Evolutionary conservation across 1,284 basidiomycete species (phyloP), one percentile per base, ranked within the genome.

Genomic region (Cutaneotrichosporon sp.): DNA sequence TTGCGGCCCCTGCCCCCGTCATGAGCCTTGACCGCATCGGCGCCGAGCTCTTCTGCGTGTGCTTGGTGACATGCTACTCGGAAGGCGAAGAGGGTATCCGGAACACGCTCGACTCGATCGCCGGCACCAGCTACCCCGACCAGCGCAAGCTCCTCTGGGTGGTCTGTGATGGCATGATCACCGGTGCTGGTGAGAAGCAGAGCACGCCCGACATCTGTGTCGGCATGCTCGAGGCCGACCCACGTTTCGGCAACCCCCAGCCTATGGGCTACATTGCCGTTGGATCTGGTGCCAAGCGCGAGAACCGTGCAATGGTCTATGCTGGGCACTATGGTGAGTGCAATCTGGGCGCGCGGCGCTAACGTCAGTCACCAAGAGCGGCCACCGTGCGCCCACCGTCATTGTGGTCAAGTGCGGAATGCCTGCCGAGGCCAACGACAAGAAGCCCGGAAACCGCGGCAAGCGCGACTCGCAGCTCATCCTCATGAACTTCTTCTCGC

Each of bases 401-500:
- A 87, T 99, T 59, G 82, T 99, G 57, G 95, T 98, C 79, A 99
- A 99, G 81, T 99, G 95, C 75, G 95, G 97, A 43, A 92, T 89
- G 54, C 80, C 81, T 4, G 81, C 81, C 55, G 94, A 97, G 76
- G 89, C 90, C 18, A 82, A 83, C 16, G 93, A 95, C 66, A 89
- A 89, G 82, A 99, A 99, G 77, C 93, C 95, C 2, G 97, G 97
- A 18, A 99, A 99, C 81, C 86, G 97, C 69, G 97, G 97, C 69
- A 99, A 99, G 80, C 90, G 97, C 56, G 97, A 99, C 81, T 95
- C 92, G 79, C 97, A 99, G 77, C 89, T 99, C 72, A 91, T 99
- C 72, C 84, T 99, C 70, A 99, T 99, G 95, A 97, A 97, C 82
- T 99, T 99, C 80, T 97, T 99, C 83, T 95, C 93, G 58, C 88